Base-by-base conservation (phyloP, 352 stramenopile species). In the Phytophthora brassicae region DNA sequence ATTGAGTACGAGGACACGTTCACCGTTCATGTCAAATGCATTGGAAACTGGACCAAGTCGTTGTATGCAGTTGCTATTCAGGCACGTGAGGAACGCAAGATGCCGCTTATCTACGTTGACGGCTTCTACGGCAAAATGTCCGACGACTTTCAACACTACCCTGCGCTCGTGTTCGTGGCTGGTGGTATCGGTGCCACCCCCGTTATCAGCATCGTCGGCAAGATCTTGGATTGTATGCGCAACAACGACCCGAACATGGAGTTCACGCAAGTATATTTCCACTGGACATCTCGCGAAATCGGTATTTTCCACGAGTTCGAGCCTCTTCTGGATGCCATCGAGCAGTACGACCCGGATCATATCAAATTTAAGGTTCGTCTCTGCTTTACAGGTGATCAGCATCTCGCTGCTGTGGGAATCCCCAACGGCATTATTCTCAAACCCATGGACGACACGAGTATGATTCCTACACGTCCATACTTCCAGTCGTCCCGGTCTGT, bases 101-200 rank as follows among this genome's bases (percentile, higher is more conserved):
- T 89, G 69, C 84, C 84, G 22, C 80, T 93, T 19, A 80, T 94
- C 54, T 91, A 90, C 69, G 80, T 94, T 23, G 83, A 90, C 36
- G 86, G 86, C 0, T 91, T 89, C 61, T 92, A 93, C 67, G 86
- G 84, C 51, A 88, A 90, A 43, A 91, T 91, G 78, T 90, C 86
- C 23, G 76, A 92, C 41, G 80, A 88, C 41, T 92, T 92, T 57
- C 79, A 92, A 67, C 79, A 92, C 51, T 94, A 92, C 66, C 79
- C 81, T 0, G 79, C 83, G 60, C 77, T 94, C 0, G 81, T 94
- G 26, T 87, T 94, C 38, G 69, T 94, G 12, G 81, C 79, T 29
- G 85, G 85, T 74, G 90, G 90, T 52, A 96, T 97, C 48, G 89
- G 91, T 19, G 78, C 88, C 6, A 97, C 91, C 1, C 91, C 91